Base-by-base conservation (phyloP, 1,284 basidiomycete genomes). In the Cutaneotrichosporon sp. region DNA sequence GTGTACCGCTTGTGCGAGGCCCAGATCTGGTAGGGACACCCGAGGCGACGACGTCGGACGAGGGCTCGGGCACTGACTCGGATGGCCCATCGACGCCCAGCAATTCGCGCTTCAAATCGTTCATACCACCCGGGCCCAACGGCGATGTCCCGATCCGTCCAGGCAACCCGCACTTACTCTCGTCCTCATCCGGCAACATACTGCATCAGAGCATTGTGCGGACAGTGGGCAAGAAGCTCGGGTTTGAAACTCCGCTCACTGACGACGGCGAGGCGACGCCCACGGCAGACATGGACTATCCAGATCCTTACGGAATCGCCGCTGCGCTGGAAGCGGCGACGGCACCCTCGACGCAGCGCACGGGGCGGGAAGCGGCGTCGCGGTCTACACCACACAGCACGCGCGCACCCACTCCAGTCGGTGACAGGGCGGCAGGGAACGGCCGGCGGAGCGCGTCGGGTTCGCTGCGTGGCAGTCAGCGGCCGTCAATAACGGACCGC, bases 271-370 rank as follows among this genome's bases (percentile, higher is more conserved):
- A 42, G 26, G 43, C 53, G 13, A 54, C 56, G 4, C 56, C 56
- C 1, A 46, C 41, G 4, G 51, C 46, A 9, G 57, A 59, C 41
- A 41, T 51, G 41, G 57, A 67, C 49, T 64, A 60, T 36, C 62
- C 64, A 7, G 64, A 67, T 41, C 62, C 66, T 4, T 66, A 66
- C 46, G 64, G 64, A 12, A 62, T 64, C 13, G 44, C 58, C 3
- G 51, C 53, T 1, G 48, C 54, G 20, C 50, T 58, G 18, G 56
- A 56, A 15, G 37, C 42, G n/a, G 37, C 42, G 4, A 12, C 42
- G 42, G 42, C 33, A 4, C 47, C 18, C 10, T 21, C 39, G 26
- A 49, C 34, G 17, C 18, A 22, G 20, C 13, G 46, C 35, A 8
- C 41, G 39, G 12, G 44, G 40, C 14, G 35, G 47, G 14, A 17